Conservation (phyloP, 2,329 filamentous ascomycete species). For the Diplodia seriata region DNA sequence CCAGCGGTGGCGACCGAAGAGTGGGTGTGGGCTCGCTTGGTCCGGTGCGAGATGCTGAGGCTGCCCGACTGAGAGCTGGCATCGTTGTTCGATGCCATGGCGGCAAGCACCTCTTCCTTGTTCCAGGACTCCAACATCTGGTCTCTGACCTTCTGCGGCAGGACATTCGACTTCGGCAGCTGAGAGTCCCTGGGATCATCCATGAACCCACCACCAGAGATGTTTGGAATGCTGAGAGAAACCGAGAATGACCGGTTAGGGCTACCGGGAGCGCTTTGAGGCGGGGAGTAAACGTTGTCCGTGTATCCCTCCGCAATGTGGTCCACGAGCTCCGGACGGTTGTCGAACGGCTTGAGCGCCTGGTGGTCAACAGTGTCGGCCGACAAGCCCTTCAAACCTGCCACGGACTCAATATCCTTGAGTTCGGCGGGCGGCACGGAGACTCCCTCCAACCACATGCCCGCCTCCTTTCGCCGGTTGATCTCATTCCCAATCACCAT, state of each 20-base stretch:
- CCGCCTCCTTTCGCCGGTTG: constrained; percentile 71
- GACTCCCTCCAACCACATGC: constrained; percentile 80
- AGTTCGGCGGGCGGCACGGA: constrained; percentile 72
- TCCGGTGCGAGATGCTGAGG: constrained; percentile 32
- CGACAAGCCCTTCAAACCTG: constrained; percentile 43
- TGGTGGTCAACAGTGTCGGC: constrained; percentile 39
- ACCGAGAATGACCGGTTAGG: constrained; percentile 70
- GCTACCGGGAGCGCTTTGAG: constrained; percentile 72
- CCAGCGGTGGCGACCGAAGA: constrained; percentile 32
- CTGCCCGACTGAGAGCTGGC: constrained; percentile 79
- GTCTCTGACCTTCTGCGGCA: constrained; percentile 73
- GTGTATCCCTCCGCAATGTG: constrained; percentile 76
- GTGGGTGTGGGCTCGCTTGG: constrained; percentile 18
- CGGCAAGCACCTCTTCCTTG: constrained; percentile 73
- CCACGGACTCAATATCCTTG: constrained; percentile 58
- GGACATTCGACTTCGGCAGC: constrained; percentile 35
- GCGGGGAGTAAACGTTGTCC: constrained; percentile 66
- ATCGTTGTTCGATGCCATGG: constrained; percentile 66
- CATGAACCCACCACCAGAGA: neutral
- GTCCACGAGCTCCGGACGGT: constrained; percentile 73
- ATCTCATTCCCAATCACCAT: constrained; percentile 78
- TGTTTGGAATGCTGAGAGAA: constrained; percentile 53
- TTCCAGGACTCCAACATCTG: constrained; percentile 83
- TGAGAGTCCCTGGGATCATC: constrained; percentile 19
- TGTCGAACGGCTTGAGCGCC: constrained; percentile 74